A percentile compares a stretch with the other conserved stretches of the same genome.
Conservation (phyloP, 257 asterid species). For the Datura wrightii region DNA sequence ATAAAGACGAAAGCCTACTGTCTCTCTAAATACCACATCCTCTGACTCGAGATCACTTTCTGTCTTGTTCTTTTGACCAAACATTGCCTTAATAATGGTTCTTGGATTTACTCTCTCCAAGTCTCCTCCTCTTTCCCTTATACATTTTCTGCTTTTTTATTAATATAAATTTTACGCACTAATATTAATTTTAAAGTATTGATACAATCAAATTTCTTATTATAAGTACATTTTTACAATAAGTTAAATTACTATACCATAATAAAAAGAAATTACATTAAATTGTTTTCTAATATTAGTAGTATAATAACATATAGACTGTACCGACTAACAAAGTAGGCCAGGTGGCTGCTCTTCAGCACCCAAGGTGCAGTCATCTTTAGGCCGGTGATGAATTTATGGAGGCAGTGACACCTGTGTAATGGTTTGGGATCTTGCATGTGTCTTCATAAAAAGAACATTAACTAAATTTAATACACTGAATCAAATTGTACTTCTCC, state of each 20-base stretch:
- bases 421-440: constrained; percentile 20
- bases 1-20: constrained; percentile 41
- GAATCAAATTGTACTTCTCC: constrained; percentile 1
- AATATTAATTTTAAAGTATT: too few relatives aligned
- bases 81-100: constrained; percentile 4
- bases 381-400: not conserved
- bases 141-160: not conserved
- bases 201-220: too few relatives aligned
- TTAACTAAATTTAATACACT: not conserved
- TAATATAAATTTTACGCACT: not conserved
- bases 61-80: constrained; percentile 30
- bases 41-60: constrained; percentile 18
- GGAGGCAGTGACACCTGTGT: not conserved
- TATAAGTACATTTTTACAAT: not conserved
- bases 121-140: not conserved
- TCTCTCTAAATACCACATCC: constrained; percentile 25
- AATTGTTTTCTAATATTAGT: not conserved
- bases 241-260: not conserved
- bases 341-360: constrained; percentile 22
- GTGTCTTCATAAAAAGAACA: not conserved
- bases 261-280: not conserved
- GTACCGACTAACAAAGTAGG: not conserved
- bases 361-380: not conserved
- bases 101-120: constrained; percentile 16
- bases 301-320: not conserved